A percentile compares a stretch with the other conserved stretches of the same genome.
phyloP scores from a whole-genome alignment of 306 rosid genomes.

The Dalbergia oliveri region DNA sequence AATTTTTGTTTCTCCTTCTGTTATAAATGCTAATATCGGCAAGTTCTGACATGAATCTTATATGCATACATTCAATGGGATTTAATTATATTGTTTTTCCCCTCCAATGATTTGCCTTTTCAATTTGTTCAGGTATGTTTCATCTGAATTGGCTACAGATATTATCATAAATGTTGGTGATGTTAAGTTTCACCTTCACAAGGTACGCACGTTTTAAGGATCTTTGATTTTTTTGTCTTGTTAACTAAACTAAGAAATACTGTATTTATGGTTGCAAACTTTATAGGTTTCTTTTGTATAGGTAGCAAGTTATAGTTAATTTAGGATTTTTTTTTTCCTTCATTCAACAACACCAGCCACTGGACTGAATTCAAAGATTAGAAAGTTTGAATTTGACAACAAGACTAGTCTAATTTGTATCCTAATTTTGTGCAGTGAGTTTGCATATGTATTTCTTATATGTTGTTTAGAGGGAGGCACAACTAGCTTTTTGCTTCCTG shows the following conservation, averaged over 20 bases:
- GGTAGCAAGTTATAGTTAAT: background rate
- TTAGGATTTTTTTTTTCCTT: background rate
- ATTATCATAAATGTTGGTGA: conserved; percentile 75
- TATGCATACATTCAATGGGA: conserved; percentile 7
- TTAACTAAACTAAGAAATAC: conserved; percentile 7
- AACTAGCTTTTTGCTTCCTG: no score
- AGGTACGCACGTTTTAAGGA: conserved; percentile 57
- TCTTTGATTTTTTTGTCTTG: background rate
- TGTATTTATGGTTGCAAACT: background rate
- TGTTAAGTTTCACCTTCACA: conserved; percentile 89
- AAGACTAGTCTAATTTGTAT: background rate
- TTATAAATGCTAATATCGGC: background rate
- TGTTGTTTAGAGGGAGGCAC: background rate
- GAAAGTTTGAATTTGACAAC: conserved; percentile 3
- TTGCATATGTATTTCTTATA: background rate
- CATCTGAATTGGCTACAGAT: conserved; percentile 90
- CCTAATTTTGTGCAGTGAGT: conserved; percentile 1
- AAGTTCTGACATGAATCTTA: conserved; percentile 13
- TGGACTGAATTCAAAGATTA: background rate
- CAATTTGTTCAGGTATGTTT: conserved; percentile 69
- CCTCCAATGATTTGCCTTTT: conserved; percentile 4
- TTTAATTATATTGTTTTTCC: background rate
- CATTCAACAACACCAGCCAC: background rate
- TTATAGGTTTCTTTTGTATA: background rate
- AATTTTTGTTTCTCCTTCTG: conserved; percentile 4